A percentile compares a stretch with the other conserved stretches of the same genome.
phyloP scores from a whole-genome alignment of 148 eudicot species.

The Camellia sinensis region DNA sequence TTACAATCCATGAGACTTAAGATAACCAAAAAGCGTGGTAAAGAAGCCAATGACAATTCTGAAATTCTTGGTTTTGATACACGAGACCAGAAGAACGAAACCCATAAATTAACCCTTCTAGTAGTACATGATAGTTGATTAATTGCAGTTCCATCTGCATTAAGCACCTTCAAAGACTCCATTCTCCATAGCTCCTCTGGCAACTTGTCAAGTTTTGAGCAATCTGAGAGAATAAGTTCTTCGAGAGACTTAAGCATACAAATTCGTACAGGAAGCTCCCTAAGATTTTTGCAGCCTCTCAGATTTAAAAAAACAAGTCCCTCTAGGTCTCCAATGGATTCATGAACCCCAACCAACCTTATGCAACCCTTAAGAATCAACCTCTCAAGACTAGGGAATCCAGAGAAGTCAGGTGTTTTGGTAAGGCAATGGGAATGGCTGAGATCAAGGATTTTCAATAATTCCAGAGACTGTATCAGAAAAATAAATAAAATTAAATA shows the following conservation, averaged over 20 bases:
- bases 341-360: constrained; percentile 6
- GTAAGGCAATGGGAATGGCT: not conserved
- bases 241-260: constrained; percentile 4
- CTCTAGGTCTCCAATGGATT: not conserved
- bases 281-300: constrained; percentile 11
- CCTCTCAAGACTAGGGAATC: not conserved
- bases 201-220: not conserved
- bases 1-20: too few relatives aligned
- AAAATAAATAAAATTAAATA: too few relatives aligned
- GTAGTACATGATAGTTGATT: not conserved
- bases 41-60: too few relatives aligned
- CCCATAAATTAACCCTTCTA: too few relatives aligned
- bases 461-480: not conserved
- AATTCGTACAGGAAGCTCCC: constrained; percentile 5
- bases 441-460: not conserved
- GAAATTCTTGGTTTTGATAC: too few relatives aligned
- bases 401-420: not conserved
- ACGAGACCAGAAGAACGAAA: too few relatives aligned
- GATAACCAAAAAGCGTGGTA: too few relatives aligned
- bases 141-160: not conserved
- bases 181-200: not conserved
- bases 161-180: not conserved
- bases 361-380: not conserved
- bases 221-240: constrained; percentile 5
- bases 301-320: constrained; percentile 7